Conservation (phyloP, 805 yeast genomes). For the Wickerhamomyces rabaulensis region DNA sequence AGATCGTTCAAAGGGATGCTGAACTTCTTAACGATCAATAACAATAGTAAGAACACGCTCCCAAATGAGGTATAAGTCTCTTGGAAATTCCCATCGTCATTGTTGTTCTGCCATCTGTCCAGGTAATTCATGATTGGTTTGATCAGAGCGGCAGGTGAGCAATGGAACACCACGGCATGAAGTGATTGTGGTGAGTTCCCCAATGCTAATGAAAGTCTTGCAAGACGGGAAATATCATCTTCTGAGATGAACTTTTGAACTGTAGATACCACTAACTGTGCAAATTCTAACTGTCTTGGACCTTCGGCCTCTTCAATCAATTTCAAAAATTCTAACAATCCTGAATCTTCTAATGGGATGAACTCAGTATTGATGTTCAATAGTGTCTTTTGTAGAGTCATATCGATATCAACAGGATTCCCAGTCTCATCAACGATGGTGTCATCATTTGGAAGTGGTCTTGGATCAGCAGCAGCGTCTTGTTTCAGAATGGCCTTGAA, state of each 20-base stretch:
- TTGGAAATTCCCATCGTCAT: slow-evolving; percentile 53
- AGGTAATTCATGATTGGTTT: slow-evolving; percentile 44
- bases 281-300: slow-evolving; percentile 39
- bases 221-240: slow-evolving; percentile 38
- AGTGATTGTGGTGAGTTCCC: slow-evolving; percentile 37
- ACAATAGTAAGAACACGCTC: slow-evolving; percentile 44
- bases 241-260: slow-evolving; percentile 32
- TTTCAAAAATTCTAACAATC: slow-evolving; percentile 43
- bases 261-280: slow-evolving; percentile 30
- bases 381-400: slow-evolving; percentile 25
- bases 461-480: slow-evolving; percentile 33
- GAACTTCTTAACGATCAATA: slow-evolving; percentile 34
- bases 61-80: slow-evolving; percentile 70
- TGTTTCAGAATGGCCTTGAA: slow-evolving; percentile 32
- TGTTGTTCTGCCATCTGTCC: slow-evolving; percentile 36
- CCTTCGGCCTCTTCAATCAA: slow-evolving; percentile 42
- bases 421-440: slow-evolving; percentile 30
- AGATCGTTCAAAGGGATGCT: slow-evolving; percentile 27
- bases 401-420: slow-evolving; percentile 24
- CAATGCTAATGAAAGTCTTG: slow-evolving; percentile 49
- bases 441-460: slow-evolving; percentile 28
- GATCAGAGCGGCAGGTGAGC: slow-evolving; percentile 38
- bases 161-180: slow-evolving; percentile 37
- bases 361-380: slow-evolving; percentile 42
- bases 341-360: slow-evolving; percentile 46